Evolutionary conservation across 139 green algal species (phyloP), one percentile per base, ranked within the genome.

Genomic region (Diplosphaera chodatii): DNA sequence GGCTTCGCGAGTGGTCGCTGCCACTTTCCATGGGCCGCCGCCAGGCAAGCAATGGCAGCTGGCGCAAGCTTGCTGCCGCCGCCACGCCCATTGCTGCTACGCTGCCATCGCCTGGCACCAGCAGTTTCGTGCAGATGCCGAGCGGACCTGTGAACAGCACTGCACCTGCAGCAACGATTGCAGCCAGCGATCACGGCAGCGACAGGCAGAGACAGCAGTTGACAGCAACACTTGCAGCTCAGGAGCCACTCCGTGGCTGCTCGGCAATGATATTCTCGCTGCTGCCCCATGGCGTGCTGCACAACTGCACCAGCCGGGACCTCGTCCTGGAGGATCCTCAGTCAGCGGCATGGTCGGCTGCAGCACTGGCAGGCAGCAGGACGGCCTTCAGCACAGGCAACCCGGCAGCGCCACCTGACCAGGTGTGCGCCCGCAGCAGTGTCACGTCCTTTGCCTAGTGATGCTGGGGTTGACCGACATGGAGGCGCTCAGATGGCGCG

Each of bases 201-300:
- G 18, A 18, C 48, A 3, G 16, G 16, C 13, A 21, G 16, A 4
- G 10, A 18, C 48, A 59, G 48, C 48, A 59, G 13, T 25, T 21
- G 48, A 25, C 10, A 5, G 48, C 25, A 18, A n/a, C 48, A 22
- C 59, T 65, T 4, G 25, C 15, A n/a, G 59, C 59, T 33, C 5
- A 18, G 27, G 5, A 22, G 2, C 4, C 15, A 3, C 23, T 20
- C 25, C 59, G 5, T 25, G 25, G 59, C 15, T 30, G 13, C 66
- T 67, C 21, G 10, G 25, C 28, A 22, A 16, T 73, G 34, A n/a
- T 28, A 16, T 56, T 78, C 1, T 59, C 23, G 15, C 29, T 78
- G 28, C 55, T 78, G 55, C 73, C 73, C 4, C 33, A 70, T 2
- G 67, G 66, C 1, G 73, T 73, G n/a, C 28, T 78, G 66, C 66